Base-by-base conservation (phyloP, 2,329 filamentous ascomycete genomes). In the Sclerotinia spermophila region DNA sequence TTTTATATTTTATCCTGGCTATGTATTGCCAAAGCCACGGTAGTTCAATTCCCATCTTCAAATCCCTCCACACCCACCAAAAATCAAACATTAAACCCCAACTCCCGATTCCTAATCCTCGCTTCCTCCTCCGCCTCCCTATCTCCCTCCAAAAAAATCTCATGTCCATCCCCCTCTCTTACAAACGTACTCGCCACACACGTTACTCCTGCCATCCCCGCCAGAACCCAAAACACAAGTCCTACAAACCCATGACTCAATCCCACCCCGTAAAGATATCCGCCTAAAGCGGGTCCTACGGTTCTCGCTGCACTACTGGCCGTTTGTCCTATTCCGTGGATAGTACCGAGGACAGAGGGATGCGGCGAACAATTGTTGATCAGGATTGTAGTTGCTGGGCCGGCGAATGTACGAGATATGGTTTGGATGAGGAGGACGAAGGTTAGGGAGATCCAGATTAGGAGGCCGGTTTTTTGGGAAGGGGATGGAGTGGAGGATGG, bases 81-180 rank as follows among this genome's bases (percentile, higher is more conserved):
- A 4, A 5, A 38, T 69, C 33, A 69, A 27, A 56, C 68, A 65
- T 56, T 30, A 60, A 53, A 67, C 33, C 62, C 68, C 53, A 76
- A 71, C 35, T 69, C 65, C 42, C 71, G 71, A 72, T 77, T 77
- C 55, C 71, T 73, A 33, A 33, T 56, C 15, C 73, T 73, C 6
- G 75, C 76, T 66, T 78, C 77, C 15, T 71, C 77, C 45, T 79
- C 78, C 1, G 81, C 82, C 44, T 85, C 85, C 40, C 86, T 84
- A 73, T 90, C 89, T 0, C 88, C 89, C 40, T 89, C 86, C 2
- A 91, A 77, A 82, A 87, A 83, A 60, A 91, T 86, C 78, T 90
- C 89, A 77, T 90, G 88, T 0, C 89, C 89, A 75, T 89, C 82
- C 0, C 89, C 88, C 74, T 91, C 89, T 67, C 80, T 81, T 13